phyloP scores from a whole-genome alignment of 495 filamentous ascomycete species.

The Cercophora sp. region DNA sequence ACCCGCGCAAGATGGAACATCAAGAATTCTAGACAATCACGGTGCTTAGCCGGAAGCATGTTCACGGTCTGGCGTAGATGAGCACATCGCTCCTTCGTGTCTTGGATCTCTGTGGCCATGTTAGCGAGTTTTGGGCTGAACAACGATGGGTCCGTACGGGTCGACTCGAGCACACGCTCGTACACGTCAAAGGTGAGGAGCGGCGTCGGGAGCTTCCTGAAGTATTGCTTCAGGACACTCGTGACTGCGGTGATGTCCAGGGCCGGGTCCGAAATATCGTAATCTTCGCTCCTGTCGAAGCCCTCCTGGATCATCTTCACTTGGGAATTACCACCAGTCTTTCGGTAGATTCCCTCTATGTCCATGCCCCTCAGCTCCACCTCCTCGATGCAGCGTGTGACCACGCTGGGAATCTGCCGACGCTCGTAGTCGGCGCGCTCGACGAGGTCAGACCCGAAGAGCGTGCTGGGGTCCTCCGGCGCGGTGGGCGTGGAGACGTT shows the following conservation, averaged over 20 bases:
- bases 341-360: constrained; percentile 95
- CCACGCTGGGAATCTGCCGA: constrained; percentile 81
- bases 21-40: constrained; percentile 86
- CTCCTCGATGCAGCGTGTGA: constrained; percentile 94
- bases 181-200: constrained; percentile 92
- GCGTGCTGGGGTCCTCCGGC: constrained; percentile 54
- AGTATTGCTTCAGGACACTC: constrained; percentile 94
- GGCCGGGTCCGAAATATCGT: constrained; percentile 87
- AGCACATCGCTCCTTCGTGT: constrained; percentile 57
- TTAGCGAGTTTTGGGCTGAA: constrained; percentile 4
- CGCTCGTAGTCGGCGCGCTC: constrained; percentile 86
- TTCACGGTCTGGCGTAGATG: constrained; percentile 66
- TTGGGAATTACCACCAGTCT: constrained; percentile 84
- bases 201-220: constrained; percentile 87
- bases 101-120: constrained; percentile 41
- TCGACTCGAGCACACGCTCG: constrained; percentile 78
- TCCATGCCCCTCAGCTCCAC: constrained; percentile 97
- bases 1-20: constrained; percentile 93
- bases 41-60: constrained; percentile 75
- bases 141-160: constrained; percentile 38
- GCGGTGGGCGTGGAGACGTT: constrained; percentile 46
- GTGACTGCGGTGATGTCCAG: constrained; percentile 97
- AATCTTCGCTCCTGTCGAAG: constrained; percentile 79
- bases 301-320: constrained; percentile 84
- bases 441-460: constrained; percentile 90